These are phyloP conservation scores for Pseudocercospora cruenta DNA, from an alignment of 2,329 filamentous ascomycete species.

Conservation along the genomic window DNA sequence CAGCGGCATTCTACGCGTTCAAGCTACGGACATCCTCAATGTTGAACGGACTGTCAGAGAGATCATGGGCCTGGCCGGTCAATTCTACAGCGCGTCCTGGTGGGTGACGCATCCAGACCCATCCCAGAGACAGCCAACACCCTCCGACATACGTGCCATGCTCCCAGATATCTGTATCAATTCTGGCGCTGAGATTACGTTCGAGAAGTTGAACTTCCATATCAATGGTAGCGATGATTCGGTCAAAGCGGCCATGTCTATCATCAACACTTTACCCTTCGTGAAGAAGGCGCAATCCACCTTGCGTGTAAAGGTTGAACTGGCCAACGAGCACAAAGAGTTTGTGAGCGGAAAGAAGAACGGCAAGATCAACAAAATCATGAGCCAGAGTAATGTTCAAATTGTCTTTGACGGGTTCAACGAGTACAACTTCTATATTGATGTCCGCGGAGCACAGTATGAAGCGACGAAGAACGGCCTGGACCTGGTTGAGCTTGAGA, in stretches of 20 bases:
- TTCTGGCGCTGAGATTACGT: constrained; percentile 90
- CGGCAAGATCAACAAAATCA: constrained; percentile 99
- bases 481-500: constrained; percentile 93
- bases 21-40: constrained; percentile 89
- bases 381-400: constrained; percentile 98
- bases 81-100: constrained; percentile 98
- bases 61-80: constrained; percentile 91
- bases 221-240: constrained; percentile 95
- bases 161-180: constrained; percentile 94
- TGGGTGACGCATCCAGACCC: constrained; percentile 81
- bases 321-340: constrained; percentile 98
- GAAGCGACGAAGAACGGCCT: constrained; percentile 93
- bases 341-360: constrained; percentile 99
- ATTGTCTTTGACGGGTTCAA: constrained; percentile 99
- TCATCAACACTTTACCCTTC: constrained; percentile 89
- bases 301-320: constrained; percentile 96
- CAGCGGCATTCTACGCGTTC: constrained; percentile 81
- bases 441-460: constrained; percentile 89
- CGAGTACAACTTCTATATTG: constrained; percentile 99
- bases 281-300: constrained; percentile 85
- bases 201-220: constrained; percentile 91
- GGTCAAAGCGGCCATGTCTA: constrained; percentile 91
- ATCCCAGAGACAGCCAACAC: constrained; percentile 62
- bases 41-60: constrained; percentile 94
- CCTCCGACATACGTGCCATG: constrained; percentile 81